These are phyloP conservation scores for Pouteria campechiana DNA, from an alignment of 179 eudicot species.

Conservation along the genomic window DNA sequence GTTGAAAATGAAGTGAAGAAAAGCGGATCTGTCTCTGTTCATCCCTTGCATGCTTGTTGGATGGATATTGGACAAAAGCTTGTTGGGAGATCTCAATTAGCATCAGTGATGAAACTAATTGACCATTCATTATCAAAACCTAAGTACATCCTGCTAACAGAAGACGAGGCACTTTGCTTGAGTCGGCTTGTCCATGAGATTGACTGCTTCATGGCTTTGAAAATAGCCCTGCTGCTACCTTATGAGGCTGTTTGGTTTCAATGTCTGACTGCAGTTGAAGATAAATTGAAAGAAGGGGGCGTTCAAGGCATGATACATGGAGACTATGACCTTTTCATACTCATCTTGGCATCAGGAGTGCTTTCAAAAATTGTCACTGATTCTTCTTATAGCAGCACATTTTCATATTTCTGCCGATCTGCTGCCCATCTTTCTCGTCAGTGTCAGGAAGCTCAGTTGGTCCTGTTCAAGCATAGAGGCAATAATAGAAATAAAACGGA, in stretches of 20 bases:
- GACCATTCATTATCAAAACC: slow-evolving; percentile 37
- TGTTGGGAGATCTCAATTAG: slow-evolving; percentile 19
- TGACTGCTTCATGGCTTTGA: slow-evolving; percentile 67
- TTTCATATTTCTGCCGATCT: slow-evolving; percentile 62
- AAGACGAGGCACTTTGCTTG: slow-evolving; percentile 42
- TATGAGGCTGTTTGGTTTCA: slow-evolving; percentile 42
- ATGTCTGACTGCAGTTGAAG: slow-evolving; percentile 72
- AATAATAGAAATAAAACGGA: slow-evolving; percentile 5
- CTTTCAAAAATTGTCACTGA: slow-evolving; percentile 40
- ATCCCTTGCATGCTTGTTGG: slow-evolving; percentile 92
- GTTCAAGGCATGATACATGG: slow-evolving; percentile 21
- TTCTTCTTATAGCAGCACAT: slow-evolving; percentile 46
- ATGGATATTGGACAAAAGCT: slow-evolving; percentile 45
- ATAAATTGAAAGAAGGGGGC: slow-evolving; percentile 51
- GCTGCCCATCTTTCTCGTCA: slow-evolving; percentile 63
- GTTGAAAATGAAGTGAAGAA: slow-evolving; percentile 29
- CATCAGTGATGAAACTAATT: slow-evolving; percentile 35
- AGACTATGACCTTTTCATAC: slow-evolving; percentile 45
- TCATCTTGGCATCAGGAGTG: slow-evolving; percentile 57
- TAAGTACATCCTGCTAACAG: slow-evolving; percentile 32
- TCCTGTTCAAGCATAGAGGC: slow-evolving; percentile 11
- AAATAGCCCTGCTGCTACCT: slow-evolving; percentile 46
- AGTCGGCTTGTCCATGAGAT: slow-evolving; percentile 19
- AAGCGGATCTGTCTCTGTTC: slow-evolving; percentile 20
- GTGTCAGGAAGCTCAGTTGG: slow-evolving; percentile 44